These are phyloP conservation scores for Paraphoma chrysanthemicola DNA, from an alignment of 2,329 filamentous ascomycete genomes.

Conservation along the genomic window DNA sequence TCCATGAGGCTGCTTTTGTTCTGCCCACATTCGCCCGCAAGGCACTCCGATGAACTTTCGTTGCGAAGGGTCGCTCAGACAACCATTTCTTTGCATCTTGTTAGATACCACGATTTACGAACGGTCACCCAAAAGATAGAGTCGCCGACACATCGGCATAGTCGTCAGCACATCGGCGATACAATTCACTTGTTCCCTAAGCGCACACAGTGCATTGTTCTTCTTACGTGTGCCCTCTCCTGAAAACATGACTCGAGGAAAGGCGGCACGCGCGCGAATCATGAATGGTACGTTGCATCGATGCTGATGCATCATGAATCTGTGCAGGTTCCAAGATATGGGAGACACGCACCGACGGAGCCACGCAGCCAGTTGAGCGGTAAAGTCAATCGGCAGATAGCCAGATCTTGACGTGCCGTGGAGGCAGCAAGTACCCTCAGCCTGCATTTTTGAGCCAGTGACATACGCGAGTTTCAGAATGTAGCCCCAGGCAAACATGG, in stretches of 20 bases:
- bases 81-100: slow-evolving; percentile 20
- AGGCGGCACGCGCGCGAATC: slow-evolving; percentile 16
- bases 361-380: not conserved
- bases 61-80: slow-evolving; percentile 1
- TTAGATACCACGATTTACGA: slow-evolving; percentile 43
- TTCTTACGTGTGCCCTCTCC: not conserved
- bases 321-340: slow-evolving; percentile 9
- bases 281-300: slow-evolving; percentile 9
- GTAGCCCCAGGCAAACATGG: slow-evolving; percentile 48
- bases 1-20: slow-evolving; percentile 93
- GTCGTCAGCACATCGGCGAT: not conserved
- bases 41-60: slow-evolving; percentile 57
- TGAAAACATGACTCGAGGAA: not conserved
- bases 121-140: slow-evolving; percentile 31
- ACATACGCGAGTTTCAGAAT: slow-evolving; percentile 72
- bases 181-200: not conserved
- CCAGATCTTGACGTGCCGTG: slow-evolving; percentile 1
- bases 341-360: slow-evolving; percentile 6
- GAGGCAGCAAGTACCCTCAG: not conserved
- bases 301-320: slow-evolving; percentile 17
- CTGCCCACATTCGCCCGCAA: slow-evolving; percentile 93
- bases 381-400: slow-evolving; percentile 6
- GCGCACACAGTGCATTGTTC: not conserved
- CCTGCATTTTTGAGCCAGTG: slow-evolving; percentile 42
- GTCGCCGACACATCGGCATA: not conserved